phyloP scores from a whole-genome alignment of 306 rosid species.

The Cucurbita argyrosperma region DNA sequence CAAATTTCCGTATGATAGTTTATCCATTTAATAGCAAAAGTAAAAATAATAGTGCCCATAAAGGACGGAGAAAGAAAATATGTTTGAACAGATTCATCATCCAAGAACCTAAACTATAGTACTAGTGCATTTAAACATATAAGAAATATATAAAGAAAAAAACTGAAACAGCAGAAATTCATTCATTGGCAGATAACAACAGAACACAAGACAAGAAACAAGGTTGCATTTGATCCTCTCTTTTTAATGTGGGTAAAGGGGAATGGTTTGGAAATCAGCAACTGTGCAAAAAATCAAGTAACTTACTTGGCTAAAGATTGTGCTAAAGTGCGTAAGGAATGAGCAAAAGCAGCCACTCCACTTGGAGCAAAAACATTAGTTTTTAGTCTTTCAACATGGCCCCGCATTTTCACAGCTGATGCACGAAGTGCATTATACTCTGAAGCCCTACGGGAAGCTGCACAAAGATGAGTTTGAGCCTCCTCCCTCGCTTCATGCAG shows the following conservation, averaged over 20 bases:
- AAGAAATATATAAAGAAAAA: not conserved
- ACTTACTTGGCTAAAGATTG: constrained; percentile 90
- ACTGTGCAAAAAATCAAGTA: not conserved
- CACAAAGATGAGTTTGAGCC: constrained; percentile 96
- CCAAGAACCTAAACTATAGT: not conserved
- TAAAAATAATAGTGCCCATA: not conserved
- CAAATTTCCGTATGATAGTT: not conserved
- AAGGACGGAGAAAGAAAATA: not conserved
- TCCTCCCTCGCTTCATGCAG: constrained; percentile 98
- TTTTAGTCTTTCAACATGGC: constrained; percentile 73
- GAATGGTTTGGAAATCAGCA: not conserved
- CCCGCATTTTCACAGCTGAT: constrained; percentile 66
- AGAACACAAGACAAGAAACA: not conserved
- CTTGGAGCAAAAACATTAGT: constrained; percentile 60
- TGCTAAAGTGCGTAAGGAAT: constrained; percentile 47
- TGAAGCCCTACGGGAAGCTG: constrained; percentile 86
- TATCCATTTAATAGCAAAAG: not conserved
- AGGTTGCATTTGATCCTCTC: not conserved
- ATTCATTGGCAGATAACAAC: not conserved
- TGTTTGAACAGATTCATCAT: not conserved
- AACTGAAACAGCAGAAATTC: not conserved
- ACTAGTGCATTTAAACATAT: not conserved
- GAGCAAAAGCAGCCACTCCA: constrained; percentile 56
- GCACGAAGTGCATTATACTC: constrained; percentile 72
- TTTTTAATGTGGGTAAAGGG: not conserved